Base-by-base conservation (phyloP, 768 basidiomycete species). In the Neoboletus brunneissimus region DNA sequence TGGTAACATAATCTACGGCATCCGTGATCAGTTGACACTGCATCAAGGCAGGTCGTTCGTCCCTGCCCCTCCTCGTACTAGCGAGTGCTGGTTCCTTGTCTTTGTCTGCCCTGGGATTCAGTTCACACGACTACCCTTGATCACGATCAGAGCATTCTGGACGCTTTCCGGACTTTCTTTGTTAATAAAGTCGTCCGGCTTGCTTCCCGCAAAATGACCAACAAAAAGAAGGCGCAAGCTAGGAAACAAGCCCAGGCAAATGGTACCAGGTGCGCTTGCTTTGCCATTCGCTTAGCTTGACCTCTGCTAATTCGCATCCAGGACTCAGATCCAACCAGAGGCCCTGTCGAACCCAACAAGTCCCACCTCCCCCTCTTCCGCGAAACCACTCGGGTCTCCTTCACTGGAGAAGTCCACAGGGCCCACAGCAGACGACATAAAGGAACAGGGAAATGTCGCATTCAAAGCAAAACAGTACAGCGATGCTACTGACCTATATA, bases 401-500 rank as follows among this genome's bases (percentile, higher is more conserved):
- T 15, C 51, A 42, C 46, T 37, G 22, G 57, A 57, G 52, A 64
- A 67, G 37, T 64, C 64, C 0, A 50, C 57, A 25, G 82, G 83
- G 25, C 71, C 75, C 23, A 59, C 68, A 4, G 74, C 75, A 45
- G 75, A 75, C 20, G 86, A 87, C 9, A 85, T 89, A 63, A 78
- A 93, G 69, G 89, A 90, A 65, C 74, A 81, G 52, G 91, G 91
- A 15, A 94, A 94, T 71, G 73, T 75, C 3, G 79, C 85, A 1
- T 93, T 92, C 75, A 91, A 87, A 68, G 79, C 77, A 3, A 81
- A 76, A 53, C 76, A 75, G 60, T 92, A 86, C 67, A 71, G 66
- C 3, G 83, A 87, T 15, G 90, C 91, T n/a, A 77, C 89, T 56
- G 85, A 86, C 23, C 71, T 82, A 1, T 94, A 94, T 73, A 80